These are phyloP conservation scores for Trypanosoma platydactyli DNA, from an alignment of 208 protist genomes.

Conservation along the genomic window DNA sequence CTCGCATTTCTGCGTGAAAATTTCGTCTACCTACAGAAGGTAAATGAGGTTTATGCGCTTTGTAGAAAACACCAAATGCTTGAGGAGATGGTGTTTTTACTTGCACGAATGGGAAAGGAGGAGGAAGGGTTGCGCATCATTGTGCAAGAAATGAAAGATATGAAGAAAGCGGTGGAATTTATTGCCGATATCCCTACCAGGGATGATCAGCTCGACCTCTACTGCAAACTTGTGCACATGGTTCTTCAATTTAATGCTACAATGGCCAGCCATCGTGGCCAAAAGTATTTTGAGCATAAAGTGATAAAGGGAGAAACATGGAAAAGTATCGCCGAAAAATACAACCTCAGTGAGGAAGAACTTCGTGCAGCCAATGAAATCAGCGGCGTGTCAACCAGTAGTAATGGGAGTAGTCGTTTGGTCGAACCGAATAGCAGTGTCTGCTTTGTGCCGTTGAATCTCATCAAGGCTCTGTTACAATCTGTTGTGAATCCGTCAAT, in stretches of 20 bases:
- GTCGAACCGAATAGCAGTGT: not conserved
- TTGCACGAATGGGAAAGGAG: slow-evolving; percentile 74
- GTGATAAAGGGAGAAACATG: slow-evolving; percentile 50
- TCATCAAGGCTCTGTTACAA: slow-evolving; percentile 48
- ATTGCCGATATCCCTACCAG: slow-evolving; percentile 40
- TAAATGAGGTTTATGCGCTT: slow-evolving; percentile 69
- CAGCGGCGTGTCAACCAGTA: not conserved
- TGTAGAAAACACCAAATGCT: slow-evolving; percentile 62
- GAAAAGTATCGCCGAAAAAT: slow-evolving; percentile 42
- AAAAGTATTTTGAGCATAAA: slow-evolving; percentile 38
- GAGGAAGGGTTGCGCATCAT: slow-evolving; percentile 78
- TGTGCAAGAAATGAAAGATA: slow-evolving; percentile 53
- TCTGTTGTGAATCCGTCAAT: slow-evolving; percentile 56
- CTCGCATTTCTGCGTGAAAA: slow-evolving; percentile 64
- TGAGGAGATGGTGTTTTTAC: slow-evolving; percentile 73
- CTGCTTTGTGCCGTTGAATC: slow-evolving; percentile 58
- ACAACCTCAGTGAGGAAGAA: slow-evolving; percentile 34
- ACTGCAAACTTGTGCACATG: slow-evolving; percentile 50
- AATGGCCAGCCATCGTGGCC: slow-evolving; percentile 23
- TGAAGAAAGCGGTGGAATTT: slow-evolving; percentile 46
- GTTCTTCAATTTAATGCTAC: slow-evolving; percentile 38
- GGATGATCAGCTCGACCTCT: slow-evolving; percentile 64
- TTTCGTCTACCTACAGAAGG: slow-evolving; percentile 51
- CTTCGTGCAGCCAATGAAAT: slow-evolving; percentile 29
- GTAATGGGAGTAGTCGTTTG: not conserved